A percentile compares a stretch with the other conserved stretches of the same genome.
Conservation (phyloP, 768 basidiomycete genomes). For the Boletus rubroflammeus region DNA sequence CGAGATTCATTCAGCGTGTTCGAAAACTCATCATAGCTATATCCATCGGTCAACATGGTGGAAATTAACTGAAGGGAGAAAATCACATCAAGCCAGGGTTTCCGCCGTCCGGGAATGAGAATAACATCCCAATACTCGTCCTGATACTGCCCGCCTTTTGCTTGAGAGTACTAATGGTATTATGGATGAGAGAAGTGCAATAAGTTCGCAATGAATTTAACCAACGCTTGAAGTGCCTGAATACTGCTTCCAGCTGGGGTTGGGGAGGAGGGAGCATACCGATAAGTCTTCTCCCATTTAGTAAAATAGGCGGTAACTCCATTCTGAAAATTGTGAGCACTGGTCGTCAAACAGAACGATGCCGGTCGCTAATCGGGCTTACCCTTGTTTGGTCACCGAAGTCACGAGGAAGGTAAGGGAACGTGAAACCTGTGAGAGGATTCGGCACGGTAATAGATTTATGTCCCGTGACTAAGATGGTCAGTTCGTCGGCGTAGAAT, state of each 20-base stretch:
- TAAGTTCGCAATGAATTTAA: background rate
- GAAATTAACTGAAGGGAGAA: background rate
- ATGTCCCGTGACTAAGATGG: constrained; percentile 3
- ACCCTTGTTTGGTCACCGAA: constrained; percentile 15
- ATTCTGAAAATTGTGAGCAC: background rate
- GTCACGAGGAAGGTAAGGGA: constrained; percentile 18
- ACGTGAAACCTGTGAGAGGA: constrained; percentile 16
- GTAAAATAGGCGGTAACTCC: constrained; percentile 16
- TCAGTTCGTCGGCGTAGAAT: constrained; percentile 13
- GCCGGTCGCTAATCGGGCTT: background rate
- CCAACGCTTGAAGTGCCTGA: constrained; percentile 14
- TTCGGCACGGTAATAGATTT: constrained; percentile 12
- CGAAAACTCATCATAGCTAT: constrained; percentile 30
- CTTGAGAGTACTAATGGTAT: constrained; percentile 15
- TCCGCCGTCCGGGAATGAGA: constrained; percentile 16
- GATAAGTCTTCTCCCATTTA: constrained; percentile 19
- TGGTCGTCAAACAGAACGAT: background rate
- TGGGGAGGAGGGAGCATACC: constrained; percentile 14
- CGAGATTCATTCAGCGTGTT: constrained; percentile 22
- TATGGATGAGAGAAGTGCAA: background rate
- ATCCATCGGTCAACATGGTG: background rate
- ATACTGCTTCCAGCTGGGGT: constrained; percentile 11
- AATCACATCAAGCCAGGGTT: constrained; percentile 12
- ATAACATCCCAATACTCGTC: constrained; percentile 17
- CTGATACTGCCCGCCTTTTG: constrained; percentile 9